Base-by-base conservation (phyloP, 2,329 filamentous ascomycete species). In the Hypoxylon sp. region DNA sequence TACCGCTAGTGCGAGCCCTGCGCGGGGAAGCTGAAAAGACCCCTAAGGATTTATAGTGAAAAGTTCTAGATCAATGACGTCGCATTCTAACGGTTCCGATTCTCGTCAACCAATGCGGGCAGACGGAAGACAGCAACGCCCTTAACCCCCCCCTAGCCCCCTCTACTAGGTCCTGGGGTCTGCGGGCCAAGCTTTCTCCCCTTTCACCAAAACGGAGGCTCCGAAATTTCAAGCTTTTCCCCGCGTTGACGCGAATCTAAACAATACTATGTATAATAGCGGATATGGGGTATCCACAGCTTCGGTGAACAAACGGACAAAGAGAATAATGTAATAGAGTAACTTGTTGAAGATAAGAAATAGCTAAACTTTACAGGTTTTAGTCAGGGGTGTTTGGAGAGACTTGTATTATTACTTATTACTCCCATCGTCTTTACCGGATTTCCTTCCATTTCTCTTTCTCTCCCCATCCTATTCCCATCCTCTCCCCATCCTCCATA, bases 321-420 rank as follows among this genome's bases (percentile, higher is more conserved):
- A 70, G 59, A 67, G 59, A 61, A 67, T 64, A 57, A 63, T 66
- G 63, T 67, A 69, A 66, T 67, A 31, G 39, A 55, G 61, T 66
- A 26, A 31, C 22, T 35, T 35, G 39, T 22, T 46, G 39, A 54
- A 42, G 42, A 69, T 69, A 69, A 69, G 62, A 57, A 48, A 29
- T 29, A 61, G 44, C n/a, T 46, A 19, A 29, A 29, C 51, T 50
- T n/a, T 33, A 33, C 37, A 55, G 35, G 35, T n/a, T 17, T 17
- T 44, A 44, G 17, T 22, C 39, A 44, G 39, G 39, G 39, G 37
- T 39, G 39, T n/a, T 17, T 9, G 5, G 22, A 29, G 4, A n/a
- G 26, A 31, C 26, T 31, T n/a, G 37, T 44, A 22, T 11, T 44
- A 3, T 4, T 22, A 44, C 9, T 14, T 31, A 31, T 57, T n/a